Evolutionary conservation across 2,329 filamentous ascomycete genomes (phyloP).

Genomic region (Pseudovirgaria hyperparasitica): DNA sequence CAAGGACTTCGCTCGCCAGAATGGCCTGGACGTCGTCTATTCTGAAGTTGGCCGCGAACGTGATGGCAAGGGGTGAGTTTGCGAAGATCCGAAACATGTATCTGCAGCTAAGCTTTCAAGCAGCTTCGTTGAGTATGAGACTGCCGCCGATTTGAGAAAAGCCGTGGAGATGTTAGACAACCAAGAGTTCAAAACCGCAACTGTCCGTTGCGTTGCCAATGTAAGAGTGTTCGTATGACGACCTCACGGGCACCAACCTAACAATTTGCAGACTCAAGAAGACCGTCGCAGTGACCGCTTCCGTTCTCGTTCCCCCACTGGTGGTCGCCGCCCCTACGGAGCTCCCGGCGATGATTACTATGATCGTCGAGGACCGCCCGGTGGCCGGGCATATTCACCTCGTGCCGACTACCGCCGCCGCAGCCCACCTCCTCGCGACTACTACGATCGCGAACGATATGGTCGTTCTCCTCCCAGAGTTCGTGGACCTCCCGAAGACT

Average conservation of each 20-base stretch:
- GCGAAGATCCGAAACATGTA: background rate
- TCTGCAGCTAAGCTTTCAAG: background rate
- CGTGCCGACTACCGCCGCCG: slow-evolving; percentile 82
- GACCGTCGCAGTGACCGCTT: slow-evolving; percentile 61
- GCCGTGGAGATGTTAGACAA: slow-evolving; percentile 92
- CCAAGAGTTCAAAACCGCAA: slow-evolving; percentile 81
- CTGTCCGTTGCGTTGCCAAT: slow-evolving; percentile 77
- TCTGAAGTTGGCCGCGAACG: slow-evolving; percentile 89
- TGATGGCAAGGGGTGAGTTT: slow-evolving; percentile 76
- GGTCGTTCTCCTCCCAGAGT: slow-evolving; percentile 61
- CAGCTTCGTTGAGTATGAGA: slow-evolving; percentile 97
- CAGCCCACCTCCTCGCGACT: slow-evolving; percentile 62
- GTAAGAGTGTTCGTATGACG: slow-evolving; percentile 40
- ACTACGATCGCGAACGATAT: slow-evolving; percentile 71
- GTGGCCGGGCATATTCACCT: slow-evolving; percentile 80
- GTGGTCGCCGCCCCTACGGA: slow-evolving; percentile 48
- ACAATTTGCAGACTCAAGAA: slow-evolving; percentile 32
- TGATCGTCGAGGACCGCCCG: slow-evolving; percentile 68
- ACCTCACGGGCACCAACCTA: slow-evolving; percentile 21
- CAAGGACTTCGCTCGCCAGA: slow-evolving; percentile 97
- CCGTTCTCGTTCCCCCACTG: slow-evolving; percentile 61
- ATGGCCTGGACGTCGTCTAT: slow-evolving; percentile 94
- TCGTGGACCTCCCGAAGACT: slow-evolving; percentile 61
- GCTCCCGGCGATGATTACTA: slow-evolving; percentile 55
- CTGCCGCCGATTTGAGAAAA: slow-evolving; percentile 72